Conservation (phyloP, 768 basidiomycete species). For the Daedalea quercina region DNA sequence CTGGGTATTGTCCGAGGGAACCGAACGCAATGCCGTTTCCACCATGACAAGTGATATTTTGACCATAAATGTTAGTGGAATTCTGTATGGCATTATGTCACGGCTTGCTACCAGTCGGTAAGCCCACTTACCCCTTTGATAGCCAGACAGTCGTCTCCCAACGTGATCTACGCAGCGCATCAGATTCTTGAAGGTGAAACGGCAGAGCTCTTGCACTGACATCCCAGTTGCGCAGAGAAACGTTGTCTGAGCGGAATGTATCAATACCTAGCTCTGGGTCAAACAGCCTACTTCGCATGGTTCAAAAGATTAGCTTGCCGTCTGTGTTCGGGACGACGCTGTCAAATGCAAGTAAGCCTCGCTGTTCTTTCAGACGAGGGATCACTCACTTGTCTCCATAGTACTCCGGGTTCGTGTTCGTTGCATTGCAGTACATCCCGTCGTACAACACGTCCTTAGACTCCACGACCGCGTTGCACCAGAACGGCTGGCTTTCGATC, state of each 20-base stretch:
- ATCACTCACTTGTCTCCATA: slow-evolving; percentile 38
- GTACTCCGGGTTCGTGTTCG: slow-evolving; percentile 45
- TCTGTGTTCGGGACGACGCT: slow-evolving; percentile 58
- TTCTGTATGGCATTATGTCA: slow-evolving; percentile 29
- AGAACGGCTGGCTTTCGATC: slow-evolving; percentile 52
- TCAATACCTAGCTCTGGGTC: slow-evolving; percentile 35
- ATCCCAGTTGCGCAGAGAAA: slow-evolving; percentile 51
- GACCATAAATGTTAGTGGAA: slow-evolving; percentile 43
- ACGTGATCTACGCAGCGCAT: slow-evolving; percentile 31
- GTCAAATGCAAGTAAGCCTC: background rate
- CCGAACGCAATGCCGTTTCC: slow-evolving; percentile 59
- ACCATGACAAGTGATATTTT: slow-evolving; percentile 48
- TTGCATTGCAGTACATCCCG: slow-evolving; percentile 54
- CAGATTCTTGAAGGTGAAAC: background rate
- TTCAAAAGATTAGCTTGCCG: slow-evolving; percentile 26
- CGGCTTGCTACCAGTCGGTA: background rate
- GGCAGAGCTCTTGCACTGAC: slow-evolving; percentile 9
- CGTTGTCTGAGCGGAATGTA: slow-evolving; percentile 43
- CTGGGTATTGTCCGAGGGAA: slow-evolving; percentile 49
- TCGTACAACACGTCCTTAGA: slow-evolving; percentile 44
- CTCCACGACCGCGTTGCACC: slow-evolving; percentile 52
- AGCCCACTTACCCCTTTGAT: slow-evolving; percentile 37
- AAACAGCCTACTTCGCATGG: background rate
- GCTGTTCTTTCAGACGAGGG: slow-evolving; percentile 7
- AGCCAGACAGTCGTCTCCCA: slow-evolving; percentile 55